Evolutionary conservation across 1,284 basidiomycete genomes (phyloP).

Genomic region (Xerocomus nothofagi): DNA sequence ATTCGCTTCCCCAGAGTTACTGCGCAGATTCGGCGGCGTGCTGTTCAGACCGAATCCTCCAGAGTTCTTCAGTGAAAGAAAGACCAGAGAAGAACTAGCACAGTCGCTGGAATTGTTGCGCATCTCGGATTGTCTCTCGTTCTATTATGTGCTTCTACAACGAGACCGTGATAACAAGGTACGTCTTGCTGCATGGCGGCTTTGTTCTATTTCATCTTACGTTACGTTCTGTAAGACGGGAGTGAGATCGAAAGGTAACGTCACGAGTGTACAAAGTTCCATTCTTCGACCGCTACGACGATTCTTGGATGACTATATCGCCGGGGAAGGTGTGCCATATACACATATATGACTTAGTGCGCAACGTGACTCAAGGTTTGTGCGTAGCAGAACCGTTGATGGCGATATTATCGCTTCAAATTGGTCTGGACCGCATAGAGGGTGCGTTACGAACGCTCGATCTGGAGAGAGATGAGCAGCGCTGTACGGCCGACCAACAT

Average conservation of each 20-base stretch:
- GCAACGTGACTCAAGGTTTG: conserved; percentile 4
- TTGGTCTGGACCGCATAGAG: conserved; percentile 32
- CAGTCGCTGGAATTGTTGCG: conserved; percentile 32
- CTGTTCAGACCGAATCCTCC: conserved; percentile 30
- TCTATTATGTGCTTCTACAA: conserved; percentile 34
- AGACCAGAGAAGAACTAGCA: conserved; percentile 25
- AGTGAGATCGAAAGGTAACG: conserved; percentile 17
- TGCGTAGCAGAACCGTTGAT: conserved; percentile 27
- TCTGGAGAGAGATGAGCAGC: neutral
- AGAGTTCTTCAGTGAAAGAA: conserved; percentile 20
- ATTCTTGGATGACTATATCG: conserved; percentile 22
- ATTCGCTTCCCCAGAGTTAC: conserved; percentile 28
- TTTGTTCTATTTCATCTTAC: neutral
- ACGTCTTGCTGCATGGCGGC: neutral
- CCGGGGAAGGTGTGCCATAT: conserved; percentile 24
- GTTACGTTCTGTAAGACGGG: conserved; percentile 21
- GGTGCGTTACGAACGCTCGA: conserved; percentile 22
- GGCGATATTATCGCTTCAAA: conserved; percentile 24
- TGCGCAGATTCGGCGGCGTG: conserved; percentile 28
- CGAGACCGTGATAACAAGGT: conserved; percentile 29
- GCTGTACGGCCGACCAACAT: conserved; percentile 1
- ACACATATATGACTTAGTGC: neutral
- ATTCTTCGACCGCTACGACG: conserved; percentile 24
- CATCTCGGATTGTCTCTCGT: conserved; percentile 34
- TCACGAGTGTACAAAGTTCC: conserved; percentile 24